Conservation (phyloP, 2,329 filamentous ascomycete species). For the Basipetospora chlamydospora region DNA sequence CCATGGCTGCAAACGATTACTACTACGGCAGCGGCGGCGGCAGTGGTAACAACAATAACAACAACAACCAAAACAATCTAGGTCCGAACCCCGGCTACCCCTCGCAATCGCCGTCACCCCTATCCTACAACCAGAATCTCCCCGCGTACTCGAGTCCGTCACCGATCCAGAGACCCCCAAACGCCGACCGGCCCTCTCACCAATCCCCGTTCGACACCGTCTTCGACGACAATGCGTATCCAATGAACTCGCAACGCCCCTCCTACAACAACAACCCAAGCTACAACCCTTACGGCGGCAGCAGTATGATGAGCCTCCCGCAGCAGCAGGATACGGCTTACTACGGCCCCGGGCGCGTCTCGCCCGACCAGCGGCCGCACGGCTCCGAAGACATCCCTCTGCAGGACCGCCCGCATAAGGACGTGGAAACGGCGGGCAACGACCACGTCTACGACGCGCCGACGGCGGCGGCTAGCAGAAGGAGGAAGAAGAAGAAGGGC, state of each 20-base stretch:
- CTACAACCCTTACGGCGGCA: slow-evolving; percentile 16
- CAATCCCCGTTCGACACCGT: slow-evolving; percentile 48
- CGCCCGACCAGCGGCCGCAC: slow-evolving; percentile 19
- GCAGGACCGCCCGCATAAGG: slow-evolving; percentile 30
- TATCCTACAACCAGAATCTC: slow-evolving; percentile 5
- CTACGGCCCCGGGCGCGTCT: slow-evolving; percentile 29
- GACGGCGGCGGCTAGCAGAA: slow-evolving; percentile 12
- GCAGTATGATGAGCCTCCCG: slow-evolving; percentile 19
- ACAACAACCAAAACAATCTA: slow-evolving; percentile 2
- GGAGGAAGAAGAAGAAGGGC: slow-evolving; percentile 22
- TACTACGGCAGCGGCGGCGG: slow-evolving; percentile 6
- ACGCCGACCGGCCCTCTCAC: slow-evolving; percentile 20
- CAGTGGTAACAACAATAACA: slow-evolving; percentile 4
- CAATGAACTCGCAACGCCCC: slow-evolving; percentile 22
- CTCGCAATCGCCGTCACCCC: slow-evolving; percentile 7
- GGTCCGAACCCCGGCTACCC: slow-evolving; percentile 1
- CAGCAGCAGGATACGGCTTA: slow-evolving; percentile 38
- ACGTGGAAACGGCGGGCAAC: slow-evolving; percentile 25
- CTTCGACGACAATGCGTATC: slow-evolving; percentile 55
- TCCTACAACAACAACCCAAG: slow-evolving; percentile 10
- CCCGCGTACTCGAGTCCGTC: slow-evolving; percentile 4
- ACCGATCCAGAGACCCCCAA: slow-evolving; percentile 16
- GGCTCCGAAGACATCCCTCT: slow-evolving; percentile 42
- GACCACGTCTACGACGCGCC: slow-evolving; percentile 50
- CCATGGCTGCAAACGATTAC: slow-evolving; percentile 9